Percentiles rank a stretch among this genome's conserved stretches.
Conservation (phyloP, 225 moss, liverwort and hornwort species). For the Antitrichia curtipendula region DNA sequence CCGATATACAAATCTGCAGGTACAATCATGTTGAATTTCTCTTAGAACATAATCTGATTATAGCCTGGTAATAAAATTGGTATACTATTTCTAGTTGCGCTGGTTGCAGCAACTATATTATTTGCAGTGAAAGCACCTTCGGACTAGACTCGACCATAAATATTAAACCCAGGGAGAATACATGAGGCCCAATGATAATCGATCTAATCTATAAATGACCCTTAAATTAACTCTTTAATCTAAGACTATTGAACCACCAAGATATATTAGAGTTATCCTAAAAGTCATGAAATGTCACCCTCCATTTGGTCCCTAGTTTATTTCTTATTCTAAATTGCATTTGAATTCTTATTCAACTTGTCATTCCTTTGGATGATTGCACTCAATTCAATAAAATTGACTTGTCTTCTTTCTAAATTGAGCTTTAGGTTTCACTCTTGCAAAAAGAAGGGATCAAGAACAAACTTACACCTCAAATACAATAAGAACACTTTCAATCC, state of each 20-base stretch:
- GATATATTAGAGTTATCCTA: not conserved
- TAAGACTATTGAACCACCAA: not conserved
- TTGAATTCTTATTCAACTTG: too few species aligned
- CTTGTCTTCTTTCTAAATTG: not conserved
- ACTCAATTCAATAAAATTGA: not conserved
- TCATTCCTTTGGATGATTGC: not conserved
- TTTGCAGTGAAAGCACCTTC: not conserved
- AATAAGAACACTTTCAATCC: too few species aligned
- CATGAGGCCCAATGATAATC: not conserved
- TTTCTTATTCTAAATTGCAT: not conserved
- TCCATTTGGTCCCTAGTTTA: not conserved
- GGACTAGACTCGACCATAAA: not conserved
- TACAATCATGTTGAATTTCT: not conserved
- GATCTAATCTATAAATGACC: not conserved
- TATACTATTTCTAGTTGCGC: not conserved
- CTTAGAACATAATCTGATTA: not conserved
- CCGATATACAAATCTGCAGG: constrained; percentile 35
- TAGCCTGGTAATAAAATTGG: not conserved
- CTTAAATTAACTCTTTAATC: not conserved
- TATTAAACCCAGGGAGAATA: not conserved
- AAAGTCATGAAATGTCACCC: not conserved
- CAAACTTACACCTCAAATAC: not conserved
- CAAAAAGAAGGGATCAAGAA: not conserved
- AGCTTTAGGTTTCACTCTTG: not conserved
- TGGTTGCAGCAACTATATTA: not conserved